A percentile compares a stretch with the other conserved stretches of the same genome.
These are phyloP conservation scores for Camillea tinctor DNA, from an alignment of 2,329 filamentous ascomycete genomes.

Conservation along the genomic window DNA sequence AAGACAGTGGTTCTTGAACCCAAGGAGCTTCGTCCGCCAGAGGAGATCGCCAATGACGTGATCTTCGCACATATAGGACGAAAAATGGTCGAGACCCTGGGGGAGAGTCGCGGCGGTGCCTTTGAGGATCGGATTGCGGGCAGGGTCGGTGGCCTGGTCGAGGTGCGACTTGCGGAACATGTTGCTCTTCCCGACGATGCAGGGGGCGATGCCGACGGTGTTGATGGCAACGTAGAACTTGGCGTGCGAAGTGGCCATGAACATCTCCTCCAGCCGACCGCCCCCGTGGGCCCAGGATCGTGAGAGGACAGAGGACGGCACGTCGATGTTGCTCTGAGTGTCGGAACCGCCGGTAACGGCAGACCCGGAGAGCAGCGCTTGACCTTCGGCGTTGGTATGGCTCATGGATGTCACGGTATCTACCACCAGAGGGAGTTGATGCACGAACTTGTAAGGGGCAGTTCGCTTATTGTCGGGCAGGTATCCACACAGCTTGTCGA, in stretches of 20 bases:
- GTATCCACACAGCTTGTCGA: slow-evolving; percentile 78
- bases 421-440: slow-evolving; percentile 88
- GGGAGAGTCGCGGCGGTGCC: slow-evolving; percentile 43
- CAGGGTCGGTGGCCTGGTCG: slow-evolving; percentile 63
- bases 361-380: slow-evolving; percentile 35
- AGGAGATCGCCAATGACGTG: slow-evolving; percentile 91
- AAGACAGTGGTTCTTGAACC: slow-evolving; percentile 76
- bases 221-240: slow-evolving; percentile 99
- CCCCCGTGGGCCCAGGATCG: slow-evolving; percentile 54
- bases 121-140: slow-evolving; percentile 42
- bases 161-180: slow-evolving; percentile 96
- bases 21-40: slow-evolving; percentile 68
- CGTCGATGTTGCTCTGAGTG: slow-evolving; percentile 31
- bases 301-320: slow-evolving; percentile 26
- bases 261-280: slow-evolving; percentile 87
- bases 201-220: slow-evolving; percentile 84
- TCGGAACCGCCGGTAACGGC: slow-evolving; percentile 32
- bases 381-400: slow-evolving; percentile 25
- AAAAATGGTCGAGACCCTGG: slow-evolving; percentile 86
- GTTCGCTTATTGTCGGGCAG: slow-evolving; percentile 45
- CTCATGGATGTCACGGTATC: slow-evolving; percentile 55
- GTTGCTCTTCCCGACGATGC: slow-evolving; percentile 94
- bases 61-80: slow-evolving; percentile 95
- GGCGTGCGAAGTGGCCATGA: slow-evolving; percentile 88
- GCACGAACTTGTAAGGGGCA: slow-evolving; percentile 83